These are phyloP conservation scores for Exophiala dermatitidis DNA, from an alignment of 2,329 filamentous ascomycete species.

Conservation along the genomic window DNA sequence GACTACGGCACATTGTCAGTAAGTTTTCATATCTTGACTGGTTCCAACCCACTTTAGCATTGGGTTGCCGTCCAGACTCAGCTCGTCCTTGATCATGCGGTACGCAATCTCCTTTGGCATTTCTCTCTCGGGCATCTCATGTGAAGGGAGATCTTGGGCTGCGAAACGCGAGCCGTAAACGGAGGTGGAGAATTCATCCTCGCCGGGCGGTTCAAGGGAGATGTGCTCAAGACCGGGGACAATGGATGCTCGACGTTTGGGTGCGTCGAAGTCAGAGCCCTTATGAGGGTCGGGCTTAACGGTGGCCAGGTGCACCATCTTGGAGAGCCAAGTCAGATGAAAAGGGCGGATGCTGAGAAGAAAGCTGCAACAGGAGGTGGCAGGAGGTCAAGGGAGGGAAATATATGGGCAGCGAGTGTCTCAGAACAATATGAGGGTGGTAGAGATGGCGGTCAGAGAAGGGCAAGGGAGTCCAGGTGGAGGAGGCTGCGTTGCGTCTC, in stretches of 20 bases:
- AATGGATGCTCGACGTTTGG: constrained; percentile 17
- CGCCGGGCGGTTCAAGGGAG: constrained; percentile 34
- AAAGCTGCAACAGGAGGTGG: neutral
- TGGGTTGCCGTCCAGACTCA: constrained; percentile 84
- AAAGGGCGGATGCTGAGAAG: neutral
- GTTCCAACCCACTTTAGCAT: constrained; percentile 53
- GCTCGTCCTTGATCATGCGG: constrained; percentile 90
- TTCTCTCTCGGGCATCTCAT: constrained; percentile 80
- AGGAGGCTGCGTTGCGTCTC: neutral
- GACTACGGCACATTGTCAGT: constrained; percentile 42
- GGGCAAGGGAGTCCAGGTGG: neutral
- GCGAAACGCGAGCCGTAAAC: constrained; percentile 88
- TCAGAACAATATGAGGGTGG: neutral
- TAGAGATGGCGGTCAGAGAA: constrained; percentile 1
- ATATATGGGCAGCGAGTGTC: neutral
- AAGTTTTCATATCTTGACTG: neutral
- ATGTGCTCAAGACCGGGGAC: constrained; percentile 32
- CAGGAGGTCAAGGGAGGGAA: neutral
- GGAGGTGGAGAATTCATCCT: constrained; percentile 59
- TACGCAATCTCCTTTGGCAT: constrained; percentile 94
- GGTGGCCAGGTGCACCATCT: constrained; percentile 39
- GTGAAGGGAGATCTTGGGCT: constrained; percentile 66
- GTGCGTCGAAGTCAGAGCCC: constrained; percentile 7
- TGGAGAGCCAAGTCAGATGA: constrained; percentile 8
- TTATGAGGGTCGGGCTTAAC: constrained; percentile 32